phyloP scores from a whole-genome alignment of 2,329 filamentous ascomycete genomes.

The Cercospora berteroae region DNA sequence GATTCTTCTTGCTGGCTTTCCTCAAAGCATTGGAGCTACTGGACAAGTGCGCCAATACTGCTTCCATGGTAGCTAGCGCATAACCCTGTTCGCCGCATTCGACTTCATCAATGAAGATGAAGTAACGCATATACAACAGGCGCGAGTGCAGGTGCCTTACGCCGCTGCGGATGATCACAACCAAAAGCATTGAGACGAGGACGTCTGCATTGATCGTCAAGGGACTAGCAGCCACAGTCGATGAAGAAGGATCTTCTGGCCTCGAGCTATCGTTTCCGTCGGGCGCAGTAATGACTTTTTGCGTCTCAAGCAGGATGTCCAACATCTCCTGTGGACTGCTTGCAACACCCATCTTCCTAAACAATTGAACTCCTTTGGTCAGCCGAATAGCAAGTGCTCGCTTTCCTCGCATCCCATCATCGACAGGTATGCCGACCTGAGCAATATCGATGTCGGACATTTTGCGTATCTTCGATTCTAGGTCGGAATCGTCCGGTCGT shows the following conservation, averaged over 20 bases:
- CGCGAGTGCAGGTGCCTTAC: conserved; percentile 84
- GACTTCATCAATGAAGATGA: conserved; percentile 96
- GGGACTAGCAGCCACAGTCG: conserved; percentile 41
- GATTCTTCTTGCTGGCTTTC: conserved; percentile 81
- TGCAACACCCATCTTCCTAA: conserved; percentile 76
- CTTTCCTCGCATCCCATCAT: conserved; percentile 74
- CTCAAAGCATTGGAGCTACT: conserved; percentile 78
- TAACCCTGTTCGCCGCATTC: conserved; percentile 96
- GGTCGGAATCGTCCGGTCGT: conserved; percentile 76
- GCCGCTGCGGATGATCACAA: conserved; percentile 89
- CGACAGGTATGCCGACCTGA: conserved; percentile 84
- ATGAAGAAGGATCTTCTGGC: conserved; percentile 41
- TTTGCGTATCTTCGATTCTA: conserved; percentile 85
- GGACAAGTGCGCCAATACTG: conserved; percentile 82
- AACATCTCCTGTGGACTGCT: conserved; percentile 88
- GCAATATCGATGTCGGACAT: conserved; percentile 94
- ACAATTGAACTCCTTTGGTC: conserved; percentile 77
- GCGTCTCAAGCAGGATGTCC: conserved; percentile 71
- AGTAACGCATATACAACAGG: conserved; percentile 91
- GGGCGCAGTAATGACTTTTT: conserved; percentile 72
- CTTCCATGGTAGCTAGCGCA: conserved; percentile 91
- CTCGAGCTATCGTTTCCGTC: conserved; percentile 34
- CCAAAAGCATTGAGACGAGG: conserved; percentile 82
- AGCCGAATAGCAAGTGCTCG: conserved; percentile 76
- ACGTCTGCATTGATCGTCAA: conserved; percentile 82